Evolutionary conservation across 148 eudicot genomes (phyloP), one percentile per base, ranked within the genome.

Genomic region (Euryodendron excelsum): DNA sequence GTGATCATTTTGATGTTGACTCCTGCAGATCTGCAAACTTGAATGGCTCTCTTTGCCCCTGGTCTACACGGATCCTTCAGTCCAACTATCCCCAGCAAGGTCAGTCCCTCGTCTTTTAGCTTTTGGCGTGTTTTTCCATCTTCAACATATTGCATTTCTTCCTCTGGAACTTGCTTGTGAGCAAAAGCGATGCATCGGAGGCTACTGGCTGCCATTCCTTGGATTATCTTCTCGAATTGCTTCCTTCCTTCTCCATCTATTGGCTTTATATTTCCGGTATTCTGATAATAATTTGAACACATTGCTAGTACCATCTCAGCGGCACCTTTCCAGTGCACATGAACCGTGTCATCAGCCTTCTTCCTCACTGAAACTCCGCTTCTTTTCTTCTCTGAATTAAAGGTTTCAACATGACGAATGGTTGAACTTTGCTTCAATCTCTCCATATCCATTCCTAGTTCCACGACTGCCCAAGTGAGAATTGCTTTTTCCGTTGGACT

Each of bases 291-390:
- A 74, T 68, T 37, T 4, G 90, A 80, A 72, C 98, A 93, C 88
- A 80, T 78, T 77, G 82, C 83, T 53, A 93, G 82, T 12, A 93
- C 63, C 76, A 93, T 91, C 80, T 93, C 96, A 69, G 98, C 96
- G n/a, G 96, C 98, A 78, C 98, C 98, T 84, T 93, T 93, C 96
- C 92, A 93, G 66, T 93, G 98, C 77, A 91, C 85, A 55, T 87
- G 83, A 23, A 78, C 98, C 96, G 69, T n/a, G n/a, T n/a, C n/a
- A n/a, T n/a, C n/a, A n/a, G n/a, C n/a, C n/a, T n/a, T n/a, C n/a
- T n/a, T n/a, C n/a, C n/a, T n/a, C n/a, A n/a, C n/a, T n/a, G n/a
- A n/a, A n/a, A n/a, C n/a, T n/a, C n/a, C n/a, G n/a, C 98, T 93
- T 75, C 92, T 78, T 82, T 93, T 93, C 86, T 91, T 93, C 62